Evolutionary conservation across 495 filamentous ascomycete genomes (phyloP).

Genomic region (Talaromyces proteolyticus): DNA sequence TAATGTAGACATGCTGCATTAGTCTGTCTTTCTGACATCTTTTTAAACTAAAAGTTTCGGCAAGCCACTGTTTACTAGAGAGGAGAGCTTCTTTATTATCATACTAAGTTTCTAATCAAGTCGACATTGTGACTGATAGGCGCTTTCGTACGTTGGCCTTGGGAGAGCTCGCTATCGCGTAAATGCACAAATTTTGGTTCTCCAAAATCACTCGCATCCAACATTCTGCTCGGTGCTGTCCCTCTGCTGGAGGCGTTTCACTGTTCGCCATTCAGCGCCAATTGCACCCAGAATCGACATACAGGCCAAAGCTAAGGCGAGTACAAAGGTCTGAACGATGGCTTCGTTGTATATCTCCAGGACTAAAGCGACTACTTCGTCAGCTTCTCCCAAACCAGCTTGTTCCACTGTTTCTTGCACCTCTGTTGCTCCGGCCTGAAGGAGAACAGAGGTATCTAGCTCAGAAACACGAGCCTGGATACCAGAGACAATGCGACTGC

Average conservation of each 20-base stretch:
- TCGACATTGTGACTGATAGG: not conserved
- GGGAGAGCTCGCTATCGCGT: too few species aligned
- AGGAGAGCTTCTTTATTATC: not conserved
- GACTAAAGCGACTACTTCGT: conserved; percentile 13
- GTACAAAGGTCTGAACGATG: conserved; percentile 41
- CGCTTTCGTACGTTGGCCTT: not conserved
- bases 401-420: conserved; percentile 19
- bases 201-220: not conserved
- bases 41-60: not conserved
- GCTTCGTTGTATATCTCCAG: conserved; percentile 49
- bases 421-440: conserved; percentile 45
- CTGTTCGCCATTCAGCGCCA: conserved; percentile 52
- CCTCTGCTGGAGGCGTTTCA: conserved; percentile 29
- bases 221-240: conserved; percentile 6
- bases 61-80: not conserved
- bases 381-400: conserved; percentile 30
- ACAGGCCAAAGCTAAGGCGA: conserved; percentile 41
- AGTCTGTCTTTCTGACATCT: not conserved
- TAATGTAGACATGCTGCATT: conserved; percentile 9
- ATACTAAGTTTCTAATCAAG: not conserved
- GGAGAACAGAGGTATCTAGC: conserved; percentile 33
- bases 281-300: conserved; percentile 38
- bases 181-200: too few species aligned
- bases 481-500: conserved; percentile 34
- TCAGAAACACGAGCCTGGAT: conserved; percentile 26